Conservation (phyloP, 441 rosid species). For the Lepidium campestre region DNA sequence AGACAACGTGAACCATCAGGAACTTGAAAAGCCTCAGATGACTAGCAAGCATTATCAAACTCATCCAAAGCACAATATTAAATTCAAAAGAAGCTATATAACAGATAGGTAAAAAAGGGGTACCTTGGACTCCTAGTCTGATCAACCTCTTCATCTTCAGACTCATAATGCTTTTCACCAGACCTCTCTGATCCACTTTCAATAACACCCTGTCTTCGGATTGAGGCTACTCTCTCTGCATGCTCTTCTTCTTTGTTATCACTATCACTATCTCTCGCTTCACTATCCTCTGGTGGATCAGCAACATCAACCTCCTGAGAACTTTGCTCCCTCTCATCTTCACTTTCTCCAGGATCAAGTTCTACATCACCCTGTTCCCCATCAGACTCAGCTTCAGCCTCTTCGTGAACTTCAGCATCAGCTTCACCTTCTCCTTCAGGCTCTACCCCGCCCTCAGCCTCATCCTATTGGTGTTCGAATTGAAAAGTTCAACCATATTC, state of each 20-base stretch:
- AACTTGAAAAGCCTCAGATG: constrained; percentile 10
- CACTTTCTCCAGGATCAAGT: constrained; percentile 86
- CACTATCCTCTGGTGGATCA: constrained; percentile 67
- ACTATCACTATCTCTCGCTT: constrained; percentile 61
- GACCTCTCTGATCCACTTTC: constrained; percentile 93
- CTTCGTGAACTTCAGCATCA: constrained; percentile 56
- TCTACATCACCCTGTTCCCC: constrained; percentile 59
- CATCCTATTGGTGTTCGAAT: constrained; percentile 47
- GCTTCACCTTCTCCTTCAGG: constrained; percentile 83
- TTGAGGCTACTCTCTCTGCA: constrained; percentile 50
- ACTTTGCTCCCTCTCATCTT: constrained; percentile 87
- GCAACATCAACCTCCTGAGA: constrained; percentile 72
- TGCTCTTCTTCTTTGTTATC: constrained; percentile 74
- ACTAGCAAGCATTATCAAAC: not conserved
- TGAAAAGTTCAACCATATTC: not conserved
- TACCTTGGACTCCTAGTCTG: constrained; percentile 75
- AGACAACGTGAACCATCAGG: constrained; percentile 10
- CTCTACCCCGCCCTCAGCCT: constrained; percentile 76
- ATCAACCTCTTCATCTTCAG: constrained; percentile 90
- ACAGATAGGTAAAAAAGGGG: not conserved
- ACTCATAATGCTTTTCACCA: constrained; percentile 64
- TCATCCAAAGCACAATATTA: not conserved
- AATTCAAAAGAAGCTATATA: not conserved
- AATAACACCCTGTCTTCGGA: constrained; percentile 54
- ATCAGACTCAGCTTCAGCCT: constrained; percentile 68